Conservation (phyloP, 1,284 basidiomycete genomes). For the Melampsora larici-populina region DNA sequence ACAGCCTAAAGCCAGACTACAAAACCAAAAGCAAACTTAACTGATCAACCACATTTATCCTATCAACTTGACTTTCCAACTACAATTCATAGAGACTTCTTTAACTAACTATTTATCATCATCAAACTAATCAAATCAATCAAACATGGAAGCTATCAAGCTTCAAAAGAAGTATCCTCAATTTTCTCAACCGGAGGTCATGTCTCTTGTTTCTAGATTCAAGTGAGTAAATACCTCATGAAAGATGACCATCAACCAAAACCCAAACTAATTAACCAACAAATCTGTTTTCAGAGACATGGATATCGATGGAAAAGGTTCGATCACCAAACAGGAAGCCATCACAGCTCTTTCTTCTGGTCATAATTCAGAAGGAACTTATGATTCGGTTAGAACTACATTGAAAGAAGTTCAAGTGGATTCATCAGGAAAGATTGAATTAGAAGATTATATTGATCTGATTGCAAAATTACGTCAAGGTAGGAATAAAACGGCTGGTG, state of each 20-base stretch:
- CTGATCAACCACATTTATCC: too few species aligned
- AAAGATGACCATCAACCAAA: background rate
- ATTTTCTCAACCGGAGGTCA: slow-evolving; percentile 85
- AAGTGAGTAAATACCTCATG: slow-evolving; percentile 62
- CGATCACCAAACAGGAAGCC: slow-evolving; percentile 75
- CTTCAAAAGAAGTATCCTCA: slow-evolving; percentile 91
- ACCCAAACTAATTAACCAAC: background rate
- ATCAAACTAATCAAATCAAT: too few species aligned
- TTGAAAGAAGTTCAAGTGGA: slow-evolving; percentile 93
- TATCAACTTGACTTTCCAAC: too few species aligned
- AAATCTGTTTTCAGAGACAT: slow-evolving; percentile 11
- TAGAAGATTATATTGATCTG: slow-evolving; percentile 97
- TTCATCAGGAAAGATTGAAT: slow-evolving; percentile 88
- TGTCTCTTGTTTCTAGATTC: slow-evolving; percentile 62
- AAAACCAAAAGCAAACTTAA: too few species aligned
- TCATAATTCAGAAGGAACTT: slow-evolving; percentile 72
- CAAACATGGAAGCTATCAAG: slow-evolving; percentile 74
- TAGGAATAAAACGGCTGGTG: slow-evolving; percentile 57
- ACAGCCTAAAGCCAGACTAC: too few species aligned
- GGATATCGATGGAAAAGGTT: slow-evolving; percentile 76
- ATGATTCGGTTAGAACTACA: slow-evolving; percentile 78
- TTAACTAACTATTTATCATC: too few species aligned
- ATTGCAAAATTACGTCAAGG: slow-evolving; percentile 70
- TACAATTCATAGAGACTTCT: too few species aligned
- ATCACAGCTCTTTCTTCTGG: slow-evolving; percentile 66